These are phyloP conservation scores for Thelephora terrestris DNA, from an alignment of 1,284 basidiomycete genomes.

Conservation along the genomic window DNA sequence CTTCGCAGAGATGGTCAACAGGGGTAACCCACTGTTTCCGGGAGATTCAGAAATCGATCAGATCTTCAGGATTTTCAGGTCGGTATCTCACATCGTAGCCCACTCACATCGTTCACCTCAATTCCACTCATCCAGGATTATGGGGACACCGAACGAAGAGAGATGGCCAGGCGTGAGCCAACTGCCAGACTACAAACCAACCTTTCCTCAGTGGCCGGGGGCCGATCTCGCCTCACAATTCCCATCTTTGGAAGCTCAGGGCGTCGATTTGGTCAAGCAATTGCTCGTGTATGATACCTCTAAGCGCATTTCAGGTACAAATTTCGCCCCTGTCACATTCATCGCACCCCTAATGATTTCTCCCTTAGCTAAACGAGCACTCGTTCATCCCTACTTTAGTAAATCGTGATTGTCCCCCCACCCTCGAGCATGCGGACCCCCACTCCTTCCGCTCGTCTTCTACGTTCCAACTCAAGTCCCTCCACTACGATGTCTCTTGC, in stretches of 20 bases:
- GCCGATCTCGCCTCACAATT: conserved; percentile 63
- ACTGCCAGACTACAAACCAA: conserved; percentile 92
- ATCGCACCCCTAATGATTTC: no score
- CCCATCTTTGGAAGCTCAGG: conserved; percentile 57
- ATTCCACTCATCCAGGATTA: conserved; percentile 49
- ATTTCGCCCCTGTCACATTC: no score
- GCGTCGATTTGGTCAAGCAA: conserved; percentile 67
- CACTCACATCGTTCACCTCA: no score
- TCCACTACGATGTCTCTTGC: conserved; percentile 82
- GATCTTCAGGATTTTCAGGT: conserved; percentile 99
- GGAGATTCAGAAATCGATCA: conserved; percentile 99
- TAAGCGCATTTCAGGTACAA: conserved; percentile 88
- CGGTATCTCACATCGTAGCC: conserved; percentile 18
- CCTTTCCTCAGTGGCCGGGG: conserved; percentile 90
- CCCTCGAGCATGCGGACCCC: no score
- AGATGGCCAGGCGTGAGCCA: conserved; percentile 86
- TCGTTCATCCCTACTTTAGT: conserved; percentile 78
- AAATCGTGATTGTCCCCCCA: conserved; percentile 13
- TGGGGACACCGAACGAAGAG: conserved; percentile 93
- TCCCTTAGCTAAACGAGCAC: conserved; percentile 73
- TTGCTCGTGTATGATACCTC: conserved; percentile 91
- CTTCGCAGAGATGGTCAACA: conserved; percentile 88
- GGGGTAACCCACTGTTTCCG: conserved; percentile 86
- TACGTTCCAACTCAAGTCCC: conserved; percentile 60
- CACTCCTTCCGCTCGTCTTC: no score